A percentile compares a stretch with the other conserved stretches of the same genome.
Evolutionary conservation across 192 early-diverging fungal genomes (phyloP).

Genomic region (Gryganskiella cystojenkinii): DNA sequence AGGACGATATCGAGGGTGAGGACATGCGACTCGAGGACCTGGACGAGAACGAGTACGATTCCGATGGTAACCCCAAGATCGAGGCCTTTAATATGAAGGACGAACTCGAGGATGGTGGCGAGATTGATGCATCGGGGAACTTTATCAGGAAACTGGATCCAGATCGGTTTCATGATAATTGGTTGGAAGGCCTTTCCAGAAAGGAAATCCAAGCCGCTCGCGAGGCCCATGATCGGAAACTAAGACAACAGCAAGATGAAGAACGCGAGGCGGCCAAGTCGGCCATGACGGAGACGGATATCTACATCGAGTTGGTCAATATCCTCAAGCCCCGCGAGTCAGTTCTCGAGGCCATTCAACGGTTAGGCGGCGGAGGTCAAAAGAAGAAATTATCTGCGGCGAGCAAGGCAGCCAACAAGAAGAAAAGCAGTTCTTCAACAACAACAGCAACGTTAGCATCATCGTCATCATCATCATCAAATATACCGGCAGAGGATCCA

Average conservation of each 20-base stretch:
- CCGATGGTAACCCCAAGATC: slow-evolving; percentile 69
- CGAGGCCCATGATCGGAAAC: slow-evolving; percentile 60
- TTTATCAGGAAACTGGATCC: slow-evolving; percentile 80
- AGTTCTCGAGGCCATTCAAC: slow-evolving; percentile 67
- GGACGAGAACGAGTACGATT: slow-evolving; percentile 63
- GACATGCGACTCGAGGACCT: slow-evolving; percentile 57
- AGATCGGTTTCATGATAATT: slow-evolving; percentile 75
- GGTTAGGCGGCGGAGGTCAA: slow-evolving; percentile 55
- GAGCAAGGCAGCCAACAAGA: slow-evolving; percentile 49
- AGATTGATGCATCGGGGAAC: slow-evolving; percentile 73
- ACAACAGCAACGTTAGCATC: slow-evolving; percentile 43
- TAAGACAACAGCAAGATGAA: slow-evolving; percentile 50
- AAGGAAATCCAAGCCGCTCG: slow-evolving; percentile 67
- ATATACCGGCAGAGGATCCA: slow-evolving; percentile 21
- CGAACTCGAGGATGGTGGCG: slow-evolving; percentile 77
- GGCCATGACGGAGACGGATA: slow-evolving; percentile 65
- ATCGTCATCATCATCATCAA: slow-evolving; percentile 9
- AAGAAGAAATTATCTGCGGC: slow-evolving; percentile 51
- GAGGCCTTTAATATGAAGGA: slow-evolving; percentile 84
- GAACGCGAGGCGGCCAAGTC: slow-evolving; percentile 57
- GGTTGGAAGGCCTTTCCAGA: slow-evolving; percentile 73
- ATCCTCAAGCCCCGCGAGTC: slow-evolving; percentile 68
- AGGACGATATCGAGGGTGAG: slow-evolving; percentile 64
- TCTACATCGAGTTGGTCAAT: slow-evolving; percentile 66
- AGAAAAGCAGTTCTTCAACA: slow-evolving; percentile 54